Evolutionary conservation across 108 stramenopile genomes (phyloP).

Genomic region (Mediolabrus comicus): DNA sequence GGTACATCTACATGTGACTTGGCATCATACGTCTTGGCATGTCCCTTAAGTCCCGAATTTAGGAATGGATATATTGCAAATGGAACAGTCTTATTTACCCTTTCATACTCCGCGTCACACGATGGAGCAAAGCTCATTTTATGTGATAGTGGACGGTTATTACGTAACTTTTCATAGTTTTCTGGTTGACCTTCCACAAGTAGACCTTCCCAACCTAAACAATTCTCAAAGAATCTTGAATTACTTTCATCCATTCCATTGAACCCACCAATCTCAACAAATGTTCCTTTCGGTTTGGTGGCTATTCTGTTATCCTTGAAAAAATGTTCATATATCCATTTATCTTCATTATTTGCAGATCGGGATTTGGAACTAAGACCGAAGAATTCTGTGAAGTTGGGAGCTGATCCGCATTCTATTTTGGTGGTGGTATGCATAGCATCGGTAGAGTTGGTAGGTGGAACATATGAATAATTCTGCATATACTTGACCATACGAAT

Average conservation of each 20-base stretch:
- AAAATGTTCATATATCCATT: not conserved
- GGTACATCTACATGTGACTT: conserved; percentile 44
- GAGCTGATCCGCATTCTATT: not conserved
- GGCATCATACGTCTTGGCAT: conserved; percentile 26
- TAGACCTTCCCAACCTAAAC: conserved; percentile 46
- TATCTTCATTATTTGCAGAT: not conserved
- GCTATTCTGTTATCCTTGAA: not conserved
- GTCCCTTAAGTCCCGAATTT: conserved; percentile 47
- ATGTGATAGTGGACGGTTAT: conserved; percentile 50
- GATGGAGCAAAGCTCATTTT: conserved; percentile 54
- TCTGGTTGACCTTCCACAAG: conserved; percentile 31
- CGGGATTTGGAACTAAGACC: not conserved
- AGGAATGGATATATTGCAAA: conserved; percentile 45
- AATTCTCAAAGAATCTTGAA: conserved; percentile 43
- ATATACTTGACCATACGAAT: conserved; percentile 5
- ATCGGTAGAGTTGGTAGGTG: not conserved
- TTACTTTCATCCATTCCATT: conserved; percentile 55
- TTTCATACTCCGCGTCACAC: conserved; percentile 23
- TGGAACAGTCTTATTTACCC: not conserved
- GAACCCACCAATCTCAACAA: conserved; percentile 63
- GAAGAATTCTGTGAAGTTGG: not conserved
- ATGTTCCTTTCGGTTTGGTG: conserved; percentile 22
- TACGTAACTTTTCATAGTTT: conserved; percentile 25
- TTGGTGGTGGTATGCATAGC: not conserved
- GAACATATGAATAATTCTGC: not conserved